phyloP scores from a whole-genome alignment of 495 filamentous ascomycete genomes.

The Penicillium daleae region DNA sequence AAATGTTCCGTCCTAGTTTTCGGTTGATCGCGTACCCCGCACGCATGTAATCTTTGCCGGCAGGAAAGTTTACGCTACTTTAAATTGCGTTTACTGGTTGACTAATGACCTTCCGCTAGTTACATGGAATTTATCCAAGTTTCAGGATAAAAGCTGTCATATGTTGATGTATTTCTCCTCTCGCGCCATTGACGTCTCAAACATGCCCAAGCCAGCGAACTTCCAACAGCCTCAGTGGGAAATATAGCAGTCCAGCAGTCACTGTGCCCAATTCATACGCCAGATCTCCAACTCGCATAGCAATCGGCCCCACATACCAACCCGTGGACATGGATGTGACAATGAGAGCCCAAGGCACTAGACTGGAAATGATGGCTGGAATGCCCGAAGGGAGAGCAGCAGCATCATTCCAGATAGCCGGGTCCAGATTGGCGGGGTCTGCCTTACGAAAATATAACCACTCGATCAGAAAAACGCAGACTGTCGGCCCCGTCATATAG shows the following conservation, averaged over 20 bases:
- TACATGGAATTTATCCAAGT: background rate
- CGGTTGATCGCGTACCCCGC: background rate
- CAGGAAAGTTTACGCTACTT: constrained; percentile 1
- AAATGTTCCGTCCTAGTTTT: background rate
- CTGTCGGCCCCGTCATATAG: background rate
- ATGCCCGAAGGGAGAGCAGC: background rate
- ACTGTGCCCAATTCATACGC: background rate
- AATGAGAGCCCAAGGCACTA: background rate
- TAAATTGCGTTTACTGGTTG: background rate
- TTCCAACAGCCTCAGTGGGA: background rate
- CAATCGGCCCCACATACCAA: constrained; percentile 5
- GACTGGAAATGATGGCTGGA: background rate
- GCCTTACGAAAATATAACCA: background rate
- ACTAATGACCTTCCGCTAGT: background rate
- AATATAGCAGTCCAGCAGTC: background rate
- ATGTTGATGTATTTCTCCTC: background rate
- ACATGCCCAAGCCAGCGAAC: background rate
- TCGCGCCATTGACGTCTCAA: background rate
- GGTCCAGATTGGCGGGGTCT: background rate
- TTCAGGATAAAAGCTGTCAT: background rate
- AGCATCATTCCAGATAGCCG: background rate
- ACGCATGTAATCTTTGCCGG: background rate
- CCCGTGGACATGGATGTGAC: background rate
- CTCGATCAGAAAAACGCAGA: background rate
- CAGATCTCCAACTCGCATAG: background rate